Evolutionary conservation across 2,329 filamentous ascomycete species (phyloP).

Genomic region (Scytalidium sp.): DNA sequence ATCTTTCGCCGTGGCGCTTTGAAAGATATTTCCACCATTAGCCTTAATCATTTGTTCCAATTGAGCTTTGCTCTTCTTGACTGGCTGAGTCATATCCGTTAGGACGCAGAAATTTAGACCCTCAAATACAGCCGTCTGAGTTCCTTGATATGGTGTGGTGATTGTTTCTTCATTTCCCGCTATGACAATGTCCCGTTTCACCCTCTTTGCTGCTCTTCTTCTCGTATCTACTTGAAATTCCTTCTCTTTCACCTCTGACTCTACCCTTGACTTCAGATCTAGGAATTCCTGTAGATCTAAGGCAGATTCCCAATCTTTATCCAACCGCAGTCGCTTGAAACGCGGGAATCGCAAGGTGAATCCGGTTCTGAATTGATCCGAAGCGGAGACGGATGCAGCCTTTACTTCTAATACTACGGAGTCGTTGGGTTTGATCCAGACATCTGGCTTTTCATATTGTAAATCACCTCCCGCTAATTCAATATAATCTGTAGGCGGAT

Average conservation of each 20-base stretch:
- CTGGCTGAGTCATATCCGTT: constrained; percentile 67
- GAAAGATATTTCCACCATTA: constrained; percentile 76
- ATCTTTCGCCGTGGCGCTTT: constrained; percentile 62
- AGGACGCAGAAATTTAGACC: constrained; percentile 80
- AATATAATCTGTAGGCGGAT: constrained; percentile 74
- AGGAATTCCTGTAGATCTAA: constrained; percentile 77
- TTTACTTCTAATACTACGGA: constrained; percentile 88
- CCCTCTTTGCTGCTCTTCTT: constrained; percentile 55
- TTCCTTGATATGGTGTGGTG: constrained; percentile 51
- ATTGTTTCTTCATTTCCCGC: constrained; percentile 61
- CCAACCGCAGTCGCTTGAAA: constrained; percentile 77
- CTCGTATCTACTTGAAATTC: constrained; percentile 73
- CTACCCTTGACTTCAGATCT: constrained; percentile 64
- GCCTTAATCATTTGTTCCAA: constrained; percentile 79
- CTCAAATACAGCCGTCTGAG: constrained; percentile 65
- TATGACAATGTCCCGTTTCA: constrained; percentile 68
- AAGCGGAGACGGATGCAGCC: constrained; percentile 72
- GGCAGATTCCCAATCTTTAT: constrained; percentile 80
- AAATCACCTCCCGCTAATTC: constrained; percentile 75
- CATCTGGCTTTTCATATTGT: constrained; percentile 75
- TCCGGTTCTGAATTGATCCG: constrained; percentile 73
- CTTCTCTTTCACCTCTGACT: constrained; percentile 70
- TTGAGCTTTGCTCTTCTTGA: constrained; percentile 73
- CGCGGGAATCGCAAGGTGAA: constrained; percentile 87
- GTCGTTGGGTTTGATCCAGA: constrained; percentile 89